These are phyloP conservation scores for Trichopus zeylanicus DNA, from an alignment of 116 monocot genomes.

Conservation along the genomic window DNA sequence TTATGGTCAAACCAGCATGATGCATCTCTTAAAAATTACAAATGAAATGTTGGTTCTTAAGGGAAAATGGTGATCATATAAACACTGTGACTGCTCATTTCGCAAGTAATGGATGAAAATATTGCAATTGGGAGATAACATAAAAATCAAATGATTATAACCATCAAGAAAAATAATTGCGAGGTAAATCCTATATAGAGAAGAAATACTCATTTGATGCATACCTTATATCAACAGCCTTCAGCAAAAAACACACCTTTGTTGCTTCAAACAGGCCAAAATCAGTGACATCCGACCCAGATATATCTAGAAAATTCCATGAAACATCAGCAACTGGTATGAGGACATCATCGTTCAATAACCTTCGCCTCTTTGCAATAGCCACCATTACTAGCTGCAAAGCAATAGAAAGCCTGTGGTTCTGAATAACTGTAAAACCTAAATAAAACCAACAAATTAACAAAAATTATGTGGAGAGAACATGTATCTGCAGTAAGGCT, in stretches of 20 bases:
- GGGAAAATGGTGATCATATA: not conserved
- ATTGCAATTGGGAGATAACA: not conserved
- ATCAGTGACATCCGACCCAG: slow-evolving; percentile 81
- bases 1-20: not conserved
- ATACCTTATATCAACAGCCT: slow-evolving; percentile 91
- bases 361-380: slow-evolving; percentile 77
- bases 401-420: not conserved
- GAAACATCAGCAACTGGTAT: slow-evolving; percentile 62
- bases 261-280: slow-evolving; percentile 49
- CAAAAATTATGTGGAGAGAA: too few species aligned
- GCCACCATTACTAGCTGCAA: slow-evolving; percentile 63
- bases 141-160: not conserved
- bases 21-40: not conserved
- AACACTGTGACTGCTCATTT: not conserved
- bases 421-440: too few species aligned
- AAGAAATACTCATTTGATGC: not conserved
- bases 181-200: not conserved
- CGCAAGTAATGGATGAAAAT: not conserved
- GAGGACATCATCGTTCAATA: slow-evolving; percentile 72
- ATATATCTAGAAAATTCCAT: slow-evolving; percentile 81
- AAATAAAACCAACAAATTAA: too few species aligned
- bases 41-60: not conserved
- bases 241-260: slow-evolving; percentile 45
- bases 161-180: not conserved
- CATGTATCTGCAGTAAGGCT: too few species aligned